A percentile compares a stretch with the other conserved stretches of the same genome.
phyloP scores from a whole-genome alignment of 306 rosid species.

The Oemleria cerasiformis region DNA sequence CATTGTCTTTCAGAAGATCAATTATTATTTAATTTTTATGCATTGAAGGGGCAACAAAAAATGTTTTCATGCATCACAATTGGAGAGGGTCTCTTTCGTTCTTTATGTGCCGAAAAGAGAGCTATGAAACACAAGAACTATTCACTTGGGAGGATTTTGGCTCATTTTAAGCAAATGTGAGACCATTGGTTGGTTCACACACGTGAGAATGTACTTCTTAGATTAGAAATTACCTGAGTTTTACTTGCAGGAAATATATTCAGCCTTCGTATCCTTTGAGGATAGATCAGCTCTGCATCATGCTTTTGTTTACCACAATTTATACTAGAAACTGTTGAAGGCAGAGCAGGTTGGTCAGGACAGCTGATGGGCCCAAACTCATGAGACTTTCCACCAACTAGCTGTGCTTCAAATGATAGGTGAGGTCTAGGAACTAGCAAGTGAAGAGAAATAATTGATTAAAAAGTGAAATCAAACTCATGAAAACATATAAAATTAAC shows the following conservation, averaged over 20 bases:
- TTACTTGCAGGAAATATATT: conserved; percentile 80
- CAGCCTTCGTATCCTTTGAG: conserved; percentile 85
- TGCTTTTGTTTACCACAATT: conserved; percentile 82
- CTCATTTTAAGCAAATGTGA: background rate
- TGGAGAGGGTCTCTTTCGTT: background rate
- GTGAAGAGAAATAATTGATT: conserved; percentile 28
- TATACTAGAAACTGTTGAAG: conserved; percentile 50
- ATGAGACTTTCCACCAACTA: conserved; percentile 87
- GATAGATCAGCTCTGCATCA: conserved; percentile 81
- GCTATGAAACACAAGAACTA: background rate
- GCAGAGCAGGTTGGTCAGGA: conserved; percentile 59
- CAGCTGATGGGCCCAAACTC: conserved; percentile 75
- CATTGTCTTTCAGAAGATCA: too few relatives aligned
- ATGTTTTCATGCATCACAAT: background rate
- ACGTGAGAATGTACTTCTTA: background rate
- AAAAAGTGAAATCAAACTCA: conserved; percentile 23
- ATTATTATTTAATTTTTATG: background rate
- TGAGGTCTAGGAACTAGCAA: conserved; percentile 91
- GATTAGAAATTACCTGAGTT: conserved; percentile 59
- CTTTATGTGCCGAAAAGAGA: background rate
- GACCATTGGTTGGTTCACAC: background rate
- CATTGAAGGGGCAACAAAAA: background rate
- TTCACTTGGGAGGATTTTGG: background rate
- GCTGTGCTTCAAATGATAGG: conserved; percentile 95
- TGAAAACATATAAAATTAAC: background rate